Conservation (phyloP, 2,329 filamentous ascomycete genomes). For the Neurospora sp. region DNA sequence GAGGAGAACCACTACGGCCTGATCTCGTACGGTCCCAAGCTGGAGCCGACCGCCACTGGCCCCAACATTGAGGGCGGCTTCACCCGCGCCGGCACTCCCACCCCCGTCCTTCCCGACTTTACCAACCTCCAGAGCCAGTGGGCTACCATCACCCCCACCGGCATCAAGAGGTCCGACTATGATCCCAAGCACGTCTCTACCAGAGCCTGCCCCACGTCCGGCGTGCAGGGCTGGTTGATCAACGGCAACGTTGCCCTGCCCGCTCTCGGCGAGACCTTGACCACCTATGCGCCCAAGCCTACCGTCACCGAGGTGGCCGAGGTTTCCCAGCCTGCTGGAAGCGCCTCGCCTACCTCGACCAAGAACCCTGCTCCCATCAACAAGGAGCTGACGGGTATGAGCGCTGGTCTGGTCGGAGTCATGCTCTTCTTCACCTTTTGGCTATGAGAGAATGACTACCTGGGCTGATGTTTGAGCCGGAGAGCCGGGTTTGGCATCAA, state of each 20-base stretch:
- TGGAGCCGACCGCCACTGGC: slow-evolving; percentile 41
- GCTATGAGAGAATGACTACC: slow-evolving; percentile 24
- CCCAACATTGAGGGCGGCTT: slow-evolving; percentile 53
- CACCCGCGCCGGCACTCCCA: slow-evolving; percentile 62
- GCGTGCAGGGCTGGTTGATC: slow-evolving; percentile 60
- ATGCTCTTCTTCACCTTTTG: slow-evolving; percentile 43
- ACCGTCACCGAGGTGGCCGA: slow-evolving; percentile 22
- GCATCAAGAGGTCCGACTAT: slow-evolving; percentile 58
- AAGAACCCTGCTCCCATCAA: slow-evolving; percentile 33
- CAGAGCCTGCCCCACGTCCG: slow-evolving; percentile 61
- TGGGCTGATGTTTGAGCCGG: background rate
- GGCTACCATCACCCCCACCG: slow-evolving; percentile 60
- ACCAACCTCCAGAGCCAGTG: slow-evolving; percentile 66
- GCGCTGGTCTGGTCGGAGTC: slow-evolving; percentile 36
- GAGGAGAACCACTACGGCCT: slow-evolving; percentile 77
- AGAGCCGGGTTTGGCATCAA: background rate
- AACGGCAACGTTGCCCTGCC: slow-evolving; percentile 61
- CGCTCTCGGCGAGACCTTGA: slow-evolving; percentile 47
- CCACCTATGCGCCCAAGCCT: slow-evolving; percentile 18
- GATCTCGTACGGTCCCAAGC: slow-evolving; percentile 60
- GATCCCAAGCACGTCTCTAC: slow-evolving; percentile 49
- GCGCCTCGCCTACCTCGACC: slow-evolving; percentile 20
- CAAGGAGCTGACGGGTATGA: slow-evolving; percentile 39
- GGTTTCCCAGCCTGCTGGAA: slow-evolving; percentile 8
- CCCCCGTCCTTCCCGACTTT: slow-evolving; percentile 66